These are phyloP conservation scores for Apiotrichum gracile DNA, from an alignment of 1,284 basidiomycete genomes.

Conservation along the genomic window DNA sequence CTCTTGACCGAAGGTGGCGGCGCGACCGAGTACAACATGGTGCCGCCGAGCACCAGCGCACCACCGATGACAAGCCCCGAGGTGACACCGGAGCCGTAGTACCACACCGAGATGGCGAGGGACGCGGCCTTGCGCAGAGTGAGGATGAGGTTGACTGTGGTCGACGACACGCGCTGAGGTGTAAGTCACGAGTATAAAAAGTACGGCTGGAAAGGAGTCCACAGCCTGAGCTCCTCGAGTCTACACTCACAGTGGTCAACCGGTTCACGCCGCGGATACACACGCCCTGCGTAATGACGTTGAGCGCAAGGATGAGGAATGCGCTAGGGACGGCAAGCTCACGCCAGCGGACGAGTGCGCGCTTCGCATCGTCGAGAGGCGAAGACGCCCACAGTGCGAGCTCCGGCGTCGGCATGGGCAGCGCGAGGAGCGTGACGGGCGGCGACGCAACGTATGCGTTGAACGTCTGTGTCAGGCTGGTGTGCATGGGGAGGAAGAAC, in stretches of 20 bases:
- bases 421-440: constrained; percentile 26
- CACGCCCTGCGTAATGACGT: constrained; percentile 77
- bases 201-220: no score
- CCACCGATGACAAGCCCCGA: constrained; percentile 39
- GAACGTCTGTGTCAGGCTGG: constrained; percentile 53
- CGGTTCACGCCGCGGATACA: constrained; percentile 89
- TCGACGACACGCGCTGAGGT: constrained; percentile 56
- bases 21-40: constrained; percentile 25
- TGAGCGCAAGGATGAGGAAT: constrained; percentile 62
- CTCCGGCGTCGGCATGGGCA: constrained; percentile 24
- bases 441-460: constrained; percentile 34
- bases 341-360: constrained; percentile 6
- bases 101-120: constrained; percentile 56
- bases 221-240: no score
- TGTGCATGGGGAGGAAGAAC: constrained; percentile 60
- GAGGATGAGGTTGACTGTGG: constrained; percentile 81
- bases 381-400: neutral
- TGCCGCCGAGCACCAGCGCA: constrained; percentile 37
- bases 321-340: constrained; percentile 55
- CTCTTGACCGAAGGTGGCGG: constrained; percentile 2
- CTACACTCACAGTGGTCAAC: constrained; percentile 55
- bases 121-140: constrained; percentile 85
- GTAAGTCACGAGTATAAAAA: constrained; percentile 28
- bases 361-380: constrained; percentile 2
- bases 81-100: constrained; percentile 38